phyloP scores from a whole-genome alignment of 1,284 basidiomycete genomes.

The Coniferiporia sulphurascens region DNA sequence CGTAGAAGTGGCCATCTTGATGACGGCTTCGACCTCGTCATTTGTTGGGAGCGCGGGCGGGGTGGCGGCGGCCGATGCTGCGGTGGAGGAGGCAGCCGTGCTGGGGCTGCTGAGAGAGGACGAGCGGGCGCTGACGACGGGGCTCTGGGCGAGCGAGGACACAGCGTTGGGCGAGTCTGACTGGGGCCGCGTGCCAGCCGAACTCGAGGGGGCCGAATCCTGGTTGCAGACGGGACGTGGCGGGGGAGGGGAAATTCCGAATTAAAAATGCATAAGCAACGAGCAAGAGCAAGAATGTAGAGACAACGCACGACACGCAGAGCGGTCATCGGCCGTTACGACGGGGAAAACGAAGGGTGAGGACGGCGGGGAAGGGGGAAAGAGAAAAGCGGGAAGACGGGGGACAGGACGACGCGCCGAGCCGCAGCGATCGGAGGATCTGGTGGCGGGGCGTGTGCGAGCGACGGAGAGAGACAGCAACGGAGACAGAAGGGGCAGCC shows the following conservation, averaged over 20 bases:
- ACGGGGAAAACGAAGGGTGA: not conserved
- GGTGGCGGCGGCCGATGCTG: not conserved
- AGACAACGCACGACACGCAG: conserved; percentile 2
- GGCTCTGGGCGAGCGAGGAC: not conserved
- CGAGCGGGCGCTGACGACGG: not conserved
- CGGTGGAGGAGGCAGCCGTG: not conserved
- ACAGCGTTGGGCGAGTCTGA: not conserved
- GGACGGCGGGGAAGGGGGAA: not conserved
- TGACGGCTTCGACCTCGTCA: conserved; percentile 79
- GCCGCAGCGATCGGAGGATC: not conserved
- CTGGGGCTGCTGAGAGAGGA: conserved; percentile 1
- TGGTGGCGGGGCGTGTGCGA: too few species aligned
- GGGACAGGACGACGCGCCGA: conserved; percentile 2
- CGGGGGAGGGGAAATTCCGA: not conserved
- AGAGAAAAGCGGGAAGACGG: not conserved
- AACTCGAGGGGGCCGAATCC: not conserved
- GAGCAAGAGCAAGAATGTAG: not conserved
- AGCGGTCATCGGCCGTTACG: not conserved
- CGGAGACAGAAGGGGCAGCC: too few species aligned
- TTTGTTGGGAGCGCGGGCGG: conserved; percentile 40
- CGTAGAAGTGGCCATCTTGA: conserved; percentile 68
- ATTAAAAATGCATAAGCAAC: not conserved
- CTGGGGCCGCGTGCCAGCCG: not conserved
- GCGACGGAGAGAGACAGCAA: too few species aligned
- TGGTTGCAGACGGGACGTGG: not conserved